Percentiles rank a stretch among this genome's conserved stretches.
Conservation (phyloP, 768 basidiomycete species). For the Russula dissimulans region DNA sequence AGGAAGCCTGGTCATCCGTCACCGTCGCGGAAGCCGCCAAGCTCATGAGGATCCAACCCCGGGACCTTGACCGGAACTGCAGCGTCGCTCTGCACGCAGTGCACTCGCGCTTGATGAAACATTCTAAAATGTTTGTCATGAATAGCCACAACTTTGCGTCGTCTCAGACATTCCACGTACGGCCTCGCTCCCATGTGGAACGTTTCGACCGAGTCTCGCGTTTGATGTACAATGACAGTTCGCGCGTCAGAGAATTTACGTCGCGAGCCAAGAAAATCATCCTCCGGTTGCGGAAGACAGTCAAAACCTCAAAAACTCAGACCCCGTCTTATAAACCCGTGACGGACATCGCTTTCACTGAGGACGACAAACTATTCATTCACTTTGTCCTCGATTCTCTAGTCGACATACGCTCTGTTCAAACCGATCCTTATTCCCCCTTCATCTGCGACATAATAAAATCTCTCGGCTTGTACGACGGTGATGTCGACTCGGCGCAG, state of each 20-base stretch:
- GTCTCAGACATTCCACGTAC: constrained; percentile 48
- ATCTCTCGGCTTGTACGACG: constrained; percentile 34
- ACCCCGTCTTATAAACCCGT: constrained; percentile 26
- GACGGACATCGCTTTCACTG: constrained; percentile 35
- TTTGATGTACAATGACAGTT: constrained; percentile 37
- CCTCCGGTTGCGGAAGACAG: neutral
- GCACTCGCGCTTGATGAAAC: constrained; percentile 57
- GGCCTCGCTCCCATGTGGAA: constrained; percentile 49
- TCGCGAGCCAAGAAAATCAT: constrained; percentile 40
- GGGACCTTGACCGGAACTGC: constrained; percentile 1
- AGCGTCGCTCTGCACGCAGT: constrained; percentile 40
- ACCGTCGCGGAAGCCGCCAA: constrained; percentile 46
- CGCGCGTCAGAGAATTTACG: constrained; percentile 40
- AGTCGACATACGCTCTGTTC: constrained; percentile 37
- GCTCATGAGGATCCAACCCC: constrained; percentile 19
- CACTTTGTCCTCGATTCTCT: constrained; percentile 49
- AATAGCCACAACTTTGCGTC: constrained; percentile 36
- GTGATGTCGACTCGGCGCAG: constrained; percentile 26
- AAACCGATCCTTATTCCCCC: constrained; percentile 53
- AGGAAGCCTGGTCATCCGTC: constrained; percentile 45
- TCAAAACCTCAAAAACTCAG: constrained; percentile 6
- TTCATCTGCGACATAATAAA: constrained; percentile 51
- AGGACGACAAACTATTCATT: constrained; percentile 48
- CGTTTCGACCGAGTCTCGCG: constrained; percentile 38
- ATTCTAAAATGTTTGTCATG: constrained; percentile 44